Base-by-base conservation (phyloP, 306 rosid species). In the Cercis canadensis region DNA sequence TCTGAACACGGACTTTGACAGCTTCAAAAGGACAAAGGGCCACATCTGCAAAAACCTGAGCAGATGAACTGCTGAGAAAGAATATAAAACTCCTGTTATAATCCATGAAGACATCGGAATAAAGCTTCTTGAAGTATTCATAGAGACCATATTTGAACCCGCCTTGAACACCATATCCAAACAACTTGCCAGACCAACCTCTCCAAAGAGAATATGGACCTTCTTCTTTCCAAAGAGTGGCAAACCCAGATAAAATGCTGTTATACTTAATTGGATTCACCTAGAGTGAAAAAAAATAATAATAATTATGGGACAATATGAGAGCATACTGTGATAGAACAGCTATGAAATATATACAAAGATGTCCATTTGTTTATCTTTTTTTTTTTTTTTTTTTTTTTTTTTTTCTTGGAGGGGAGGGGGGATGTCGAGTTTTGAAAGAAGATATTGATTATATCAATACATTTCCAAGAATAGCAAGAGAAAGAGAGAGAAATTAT, bases 141-240 rank as follows among this genome's bases (percentile, higher is more conserved):
- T 89, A 89, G 56, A 89, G 84, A 68, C 87, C 96, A 32, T 80
- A 86, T 86, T 83, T 89, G 82, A 79, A 78, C 31, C 96, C 96
- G 1, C 96, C 96, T 65, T 89, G 96, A 80, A 84, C 34, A 46
- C 96, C 96, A 41, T 89, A 89, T 60, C 96, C 96, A 11, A 77
- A 80, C 4, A 86, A 55, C 61, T 89, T 89, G 16, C 85, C 92
- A 5, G 96, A 89, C 96, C 96, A 89, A 60, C 96, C 96, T 76
- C 96, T 89, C 92, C 92, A 89, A 44, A 89, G 89, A 11, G 87
- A 77, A 80, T 75, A 76, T 29, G 89, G 87, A 34, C 96, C 96
- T 67, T 82, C 80, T 65, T 89, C 88, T 82, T 79, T 86, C 88
- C 84, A 89, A 29, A 89, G 85, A 72, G 76, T 80, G 16, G 88